Conservation (phyloP, 768 basidiomycete genomes). For the Glaciozyma antarctica region DNA sequence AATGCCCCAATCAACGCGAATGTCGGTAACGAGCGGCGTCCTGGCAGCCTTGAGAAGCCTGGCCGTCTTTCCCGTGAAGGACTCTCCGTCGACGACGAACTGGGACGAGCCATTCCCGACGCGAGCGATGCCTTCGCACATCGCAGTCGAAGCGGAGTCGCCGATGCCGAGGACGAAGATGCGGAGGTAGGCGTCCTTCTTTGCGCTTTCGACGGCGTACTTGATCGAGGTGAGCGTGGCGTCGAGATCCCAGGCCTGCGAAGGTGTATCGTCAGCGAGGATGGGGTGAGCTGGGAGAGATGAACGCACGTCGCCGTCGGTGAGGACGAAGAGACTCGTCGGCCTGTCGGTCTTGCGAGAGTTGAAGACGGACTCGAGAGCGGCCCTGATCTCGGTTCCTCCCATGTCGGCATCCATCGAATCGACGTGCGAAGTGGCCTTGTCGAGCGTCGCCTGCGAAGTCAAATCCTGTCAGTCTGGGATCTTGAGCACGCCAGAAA, state of each 20-base stretch:
- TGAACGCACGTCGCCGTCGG: slow-evolving; percentile 46
- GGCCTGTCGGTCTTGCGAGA: slow-evolving; percentile 39
- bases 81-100: slow-evolving; percentile 46
- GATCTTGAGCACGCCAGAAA: neutral
- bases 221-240: slow-evolving; percentile 4
- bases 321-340: slow-evolving; percentile 51
- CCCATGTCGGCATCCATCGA: slow-evolving; percentile 45
- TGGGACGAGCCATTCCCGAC: slow-evolving; percentile 49
- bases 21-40: slow-evolving; percentile 43
- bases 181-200: slow-evolving; percentile 37
- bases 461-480: neutral
- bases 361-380: slow-evolving; percentile 43
- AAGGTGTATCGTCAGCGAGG: neutral
- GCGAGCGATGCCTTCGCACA: slow-evolving; percentile 51
- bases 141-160: slow-evolving; percentile 45
- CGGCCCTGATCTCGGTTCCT: slow-evolving; percentile 49
- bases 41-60: neutral
- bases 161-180: slow-evolving; percentile 58
- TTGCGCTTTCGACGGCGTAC: neutral
- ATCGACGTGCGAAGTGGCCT: slow-evolving; percentile 39
- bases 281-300: neutral
- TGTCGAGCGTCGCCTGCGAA: slow-evolving; percentile 16
- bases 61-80: slow-evolving; percentile 38
- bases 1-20: slow-evolving; percentile 48
- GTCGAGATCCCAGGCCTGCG: slow-evolving; percentile 24